Conservation (phyloP, 148 eudicot genomes). For the Nepenthes gracilis region DNA sequence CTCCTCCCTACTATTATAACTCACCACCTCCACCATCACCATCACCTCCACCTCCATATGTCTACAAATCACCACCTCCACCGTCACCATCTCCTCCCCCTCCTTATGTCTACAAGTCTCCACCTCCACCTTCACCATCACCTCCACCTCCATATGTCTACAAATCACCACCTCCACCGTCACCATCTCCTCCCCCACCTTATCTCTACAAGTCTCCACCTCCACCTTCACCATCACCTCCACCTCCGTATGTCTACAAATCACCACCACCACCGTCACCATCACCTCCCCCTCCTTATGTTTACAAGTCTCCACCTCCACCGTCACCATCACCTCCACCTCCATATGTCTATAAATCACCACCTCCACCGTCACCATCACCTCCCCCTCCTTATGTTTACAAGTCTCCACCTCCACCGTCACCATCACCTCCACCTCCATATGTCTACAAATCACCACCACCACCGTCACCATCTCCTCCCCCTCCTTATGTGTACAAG, state of each 20-base stretch:
- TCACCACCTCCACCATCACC: too few relatives aligned
- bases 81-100: too few relatives aligned
- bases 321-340: slow-evolving; percentile 4
- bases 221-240: slow-evolving; percentile 2
- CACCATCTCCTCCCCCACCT: not conserved
- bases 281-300: slow-evolving; percentile 1
- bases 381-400: slow-evolving; percentile 14
- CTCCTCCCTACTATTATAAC: too few relatives aligned
- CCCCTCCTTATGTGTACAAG: slow-evolving; percentile 3
- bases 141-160: slow-evolving; percentile 6
- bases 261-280: slow-evolving; percentile 7
- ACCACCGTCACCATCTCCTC: slow-evolving; percentile 6
- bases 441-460: slow-evolving; percentile 11
- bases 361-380: slow-evolving; percentile 10
- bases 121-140: not conserved
- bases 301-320: slow-evolving; percentile 4
- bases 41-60: not conserved
- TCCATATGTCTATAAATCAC: slow-evolving; percentile 6
- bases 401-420: slow-evolving; percentile 11
- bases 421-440: slow-evolving; percentile 8
- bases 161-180: slow-evolving; percentile 5
- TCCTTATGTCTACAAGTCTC: not conserved
- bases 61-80: slow-evolving; percentile 6
- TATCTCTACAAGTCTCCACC: slow-evolving; percentile 2
- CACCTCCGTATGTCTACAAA: slow-evolving; percentile 9